phyloP scores from a whole-genome alignment of 352 stramenopile genomes.

The Albugo candida region DNA sequence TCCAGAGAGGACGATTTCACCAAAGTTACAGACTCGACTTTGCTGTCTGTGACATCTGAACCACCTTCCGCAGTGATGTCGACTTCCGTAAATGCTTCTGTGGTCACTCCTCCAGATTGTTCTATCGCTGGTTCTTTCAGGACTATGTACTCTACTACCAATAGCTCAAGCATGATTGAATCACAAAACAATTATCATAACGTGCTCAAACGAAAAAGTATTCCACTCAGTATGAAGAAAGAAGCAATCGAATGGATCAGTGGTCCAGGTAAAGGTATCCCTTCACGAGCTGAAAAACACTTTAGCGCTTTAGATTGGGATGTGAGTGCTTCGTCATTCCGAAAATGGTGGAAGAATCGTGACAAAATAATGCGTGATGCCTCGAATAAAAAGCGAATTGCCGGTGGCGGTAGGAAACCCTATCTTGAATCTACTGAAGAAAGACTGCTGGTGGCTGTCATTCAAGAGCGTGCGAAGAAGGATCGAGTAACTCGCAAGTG shows the following conservation, averaged over 20 bases:
- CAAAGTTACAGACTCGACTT: too few relatives aligned
- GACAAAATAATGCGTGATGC: conserved; percentile 58
- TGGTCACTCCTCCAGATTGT: too few relatives aligned
- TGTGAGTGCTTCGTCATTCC: conserved; percentile 53
- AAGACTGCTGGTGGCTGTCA: conserved; percentile 49
- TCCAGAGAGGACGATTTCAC: too few relatives aligned
- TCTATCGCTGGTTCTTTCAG: too few relatives aligned
- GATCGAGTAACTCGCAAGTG: conserved; percentile 62
- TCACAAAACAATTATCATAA: too few relatives aligned
- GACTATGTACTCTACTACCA: too few relatives aligned
- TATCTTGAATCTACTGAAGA: conserved; percentile 49
- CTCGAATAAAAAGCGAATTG: conserved; percentile 50
- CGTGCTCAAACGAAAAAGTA: conserved; percentile 40
- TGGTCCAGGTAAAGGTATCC: conserved; percentile 42
- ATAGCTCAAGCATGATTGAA: too few relatives aligned
- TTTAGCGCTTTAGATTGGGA: conserved; percentile 53
- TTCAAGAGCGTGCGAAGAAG: conserved; percentile 58
- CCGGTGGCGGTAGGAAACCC: conserved; percentile 43
- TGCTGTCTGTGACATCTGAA: too few relatives aligned
- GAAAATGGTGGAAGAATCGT: conserved; percentile 74
- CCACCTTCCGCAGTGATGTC: too few relatives aligned
- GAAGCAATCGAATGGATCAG: conserved; percentile 68
- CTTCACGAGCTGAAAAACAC: conserved; percentile 48
- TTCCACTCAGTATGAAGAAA: conserved; percentile 66
- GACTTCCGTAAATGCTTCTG: too few relatives aligned